Percentiles rank a stretch among this genome's conserved stretches.
These are phyloP conservation scores for Microcyclospora pomicola DNA, from an alignment of 2,329 filamentous ascomycete genomes.

Conservation along the genomic window DNA sequence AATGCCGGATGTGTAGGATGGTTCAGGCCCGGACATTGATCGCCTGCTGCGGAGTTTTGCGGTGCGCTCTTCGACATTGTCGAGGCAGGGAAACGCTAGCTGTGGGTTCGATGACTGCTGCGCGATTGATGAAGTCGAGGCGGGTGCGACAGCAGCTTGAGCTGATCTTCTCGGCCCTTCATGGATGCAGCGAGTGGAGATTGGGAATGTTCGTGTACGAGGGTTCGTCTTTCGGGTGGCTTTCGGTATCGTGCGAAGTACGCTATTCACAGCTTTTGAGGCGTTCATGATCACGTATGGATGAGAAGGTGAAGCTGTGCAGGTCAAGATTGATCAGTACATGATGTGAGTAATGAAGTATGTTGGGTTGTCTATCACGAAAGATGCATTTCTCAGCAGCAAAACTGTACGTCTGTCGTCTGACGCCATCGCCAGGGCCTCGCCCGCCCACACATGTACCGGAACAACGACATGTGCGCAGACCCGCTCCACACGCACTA, in stretches of 20 bases:
- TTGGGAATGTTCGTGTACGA: constrained; percentile 7
- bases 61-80: constrained; percentile 61
- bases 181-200: constrained; percentile 3
- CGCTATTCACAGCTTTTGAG: background rate
- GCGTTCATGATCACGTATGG: background rate
- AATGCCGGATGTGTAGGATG: constrained; percentile 82
- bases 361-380: background rate
- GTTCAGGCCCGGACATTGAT: constrained; percentile 65
- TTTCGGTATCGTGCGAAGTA: constrained; percentile 3
- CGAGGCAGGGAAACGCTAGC: constrained; percentile 80
- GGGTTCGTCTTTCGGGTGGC: constrained; percentile 11
- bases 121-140: constrained; percentile 14
- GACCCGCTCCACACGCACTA: no score
- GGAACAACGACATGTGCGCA: no score
- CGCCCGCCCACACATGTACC: no score
- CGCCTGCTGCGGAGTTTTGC: constrained; percentile 57
- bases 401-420: background rate
- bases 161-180: constrained; percentile 4
- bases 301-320: background rate
- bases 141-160: constrained; percentile 15
- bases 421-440: background rate
- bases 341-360: background rate
- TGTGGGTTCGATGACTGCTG: constrained; percentile 56
- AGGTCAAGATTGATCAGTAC: background rate
- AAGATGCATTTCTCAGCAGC: background rate